phyloP scores from a whole-genome alignment of 257 asterid genomes.

The Leonotis leonurus region DNA sequence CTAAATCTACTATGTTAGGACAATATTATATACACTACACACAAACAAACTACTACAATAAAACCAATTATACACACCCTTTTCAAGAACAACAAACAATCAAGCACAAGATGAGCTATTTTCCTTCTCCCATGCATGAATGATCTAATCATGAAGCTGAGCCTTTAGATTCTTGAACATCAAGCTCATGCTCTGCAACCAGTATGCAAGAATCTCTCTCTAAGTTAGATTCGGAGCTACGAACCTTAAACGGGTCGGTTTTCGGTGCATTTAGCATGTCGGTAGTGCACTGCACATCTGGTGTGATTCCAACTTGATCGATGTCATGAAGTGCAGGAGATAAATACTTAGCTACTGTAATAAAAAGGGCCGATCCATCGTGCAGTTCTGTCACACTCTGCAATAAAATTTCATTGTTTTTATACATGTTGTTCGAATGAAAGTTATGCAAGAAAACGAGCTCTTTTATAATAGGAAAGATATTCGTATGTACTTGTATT shows the following conservation, averaged over 20 bases:
- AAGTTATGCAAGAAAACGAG: not conserved
- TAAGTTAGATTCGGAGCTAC: constrained; percentile 35
- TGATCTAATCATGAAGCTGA: constrained; percentile 48
- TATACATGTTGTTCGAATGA: not conserved
- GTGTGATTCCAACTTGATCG: constrained; percentile 84
- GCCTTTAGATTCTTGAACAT: constrained; percentile 52
- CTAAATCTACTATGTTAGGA: no score
- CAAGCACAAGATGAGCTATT: not conserved
- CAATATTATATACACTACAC: not conserved
- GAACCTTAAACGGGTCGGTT: constrained; percentile 32
- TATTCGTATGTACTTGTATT: constrained; percentile 52
- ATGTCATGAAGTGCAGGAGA: constrained; percentile 93
- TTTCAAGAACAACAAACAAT: not conserved
- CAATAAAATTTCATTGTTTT: not conserved
- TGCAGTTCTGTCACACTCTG: constrained; percentile 89
- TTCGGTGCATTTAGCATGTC: constrained; percentile 51
- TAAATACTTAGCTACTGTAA: constrained; percentile 82
- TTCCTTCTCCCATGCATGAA: not conserved
- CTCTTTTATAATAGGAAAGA: not conserved
- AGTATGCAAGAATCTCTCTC: constrained; percentile 82
- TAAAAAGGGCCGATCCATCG: constrained; percentile 88
- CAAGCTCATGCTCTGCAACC: constrained; percentile 84
- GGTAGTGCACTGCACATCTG: constrained; percentile 72
- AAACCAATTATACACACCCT: not conserved
- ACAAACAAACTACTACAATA: not conserved